These are phyloP conservation scores for Dentipellis sp. DNA, from an alignment of 768 basidiomycete species.

Conservation along the genomic window DNA sequence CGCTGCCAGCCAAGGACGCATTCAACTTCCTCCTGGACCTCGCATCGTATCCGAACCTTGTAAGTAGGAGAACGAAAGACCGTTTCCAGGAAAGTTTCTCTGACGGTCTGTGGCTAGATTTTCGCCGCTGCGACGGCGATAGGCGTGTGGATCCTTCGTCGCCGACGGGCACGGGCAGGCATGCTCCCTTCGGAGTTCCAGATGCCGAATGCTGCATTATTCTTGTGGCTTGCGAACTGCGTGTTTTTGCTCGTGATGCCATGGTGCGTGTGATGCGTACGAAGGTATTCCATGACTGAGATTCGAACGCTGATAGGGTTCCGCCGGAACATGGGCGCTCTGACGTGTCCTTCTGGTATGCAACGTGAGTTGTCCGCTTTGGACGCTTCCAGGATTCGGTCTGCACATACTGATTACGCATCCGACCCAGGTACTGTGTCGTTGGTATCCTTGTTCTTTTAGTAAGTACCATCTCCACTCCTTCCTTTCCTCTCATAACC, in stretches of 20 bases:
- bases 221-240: constrained; percentile 15
- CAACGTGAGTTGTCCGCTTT: constrained; percentile 11
- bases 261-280: constrained; percentile 14
- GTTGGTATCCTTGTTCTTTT: constrained; percentile 20
- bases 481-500: no score
- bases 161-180: constrained; percentile 18
- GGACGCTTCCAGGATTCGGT: not conserved
- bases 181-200: constrained; percentile 15
- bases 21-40: constrained; percentile 31
- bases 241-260: constrained; percentile 26
- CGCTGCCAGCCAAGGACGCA: constrained; percentile 25
- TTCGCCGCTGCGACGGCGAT: constrained; percentile 21
- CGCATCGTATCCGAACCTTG: constrained; percentile 27
- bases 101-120: constrained; percentile 8
- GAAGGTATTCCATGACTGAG: not conserved
- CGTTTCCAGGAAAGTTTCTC: not conserved
- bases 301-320: constrained; percentile 13
- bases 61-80: constrained; percentile 16
- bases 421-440: constrained; percentile 20
- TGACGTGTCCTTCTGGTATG: constrained; percentile 24
- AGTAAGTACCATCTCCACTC: constrained; percentile 8
- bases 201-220: constrained; percentile 15
- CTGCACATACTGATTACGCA: not conserved
- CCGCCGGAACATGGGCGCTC: constrained; percentile 19
- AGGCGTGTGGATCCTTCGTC: constrained; percentile 24